phyloP scores from a whole-genome alignment of 2,329 filamentous ascomycete genomes.

The Chalaropsis thielavioides region DNA sequence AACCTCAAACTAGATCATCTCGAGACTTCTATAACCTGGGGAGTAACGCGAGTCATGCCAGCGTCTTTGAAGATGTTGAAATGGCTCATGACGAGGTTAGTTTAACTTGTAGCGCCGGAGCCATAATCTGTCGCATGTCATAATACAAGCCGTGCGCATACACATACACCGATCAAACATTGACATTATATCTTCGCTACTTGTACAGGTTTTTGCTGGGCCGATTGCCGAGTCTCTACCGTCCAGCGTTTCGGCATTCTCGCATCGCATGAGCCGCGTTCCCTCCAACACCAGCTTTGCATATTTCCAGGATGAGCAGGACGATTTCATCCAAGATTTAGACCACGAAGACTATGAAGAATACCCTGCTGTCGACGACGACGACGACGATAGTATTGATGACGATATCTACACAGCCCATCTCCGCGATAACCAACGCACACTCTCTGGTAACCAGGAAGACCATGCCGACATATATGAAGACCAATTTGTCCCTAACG shows the following conservation, averaged over 20 bases:
- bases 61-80: conserved; percentile 88
- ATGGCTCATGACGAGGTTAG: conserved; percentile 90
- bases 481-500: conserved; percentile 19
- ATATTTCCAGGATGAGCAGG: conserved; percentile 63
- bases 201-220: conserved; percentile 59
- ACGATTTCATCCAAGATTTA: conserved; percentile 31
- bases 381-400: conserved; percentile 20
- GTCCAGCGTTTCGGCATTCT: conserved; percentile 82
- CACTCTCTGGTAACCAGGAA: conserved; percentile 21
- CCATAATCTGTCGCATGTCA: not conserved
- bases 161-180: not conserved
- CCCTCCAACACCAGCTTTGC: conserved; percentile 82
- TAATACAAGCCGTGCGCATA: not conserved
- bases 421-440: not conserved
- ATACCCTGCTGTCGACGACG: conserved; percentile 25
- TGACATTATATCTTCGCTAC: conserved; percentile 13
- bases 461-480: conserved; percentile 27
- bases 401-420: not conserved
- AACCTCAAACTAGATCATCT: not conserved
- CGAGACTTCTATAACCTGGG: conserved; percentile 10
- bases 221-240: conserved; percentile 94
- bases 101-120: not conserved
- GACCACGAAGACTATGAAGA: conserved; percentile 22
- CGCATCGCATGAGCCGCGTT: conserved; percentile 63
- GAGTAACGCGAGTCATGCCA: conserved; percentile 56